phyloP scores from a whole-genome alignment of 2,329 filamentous ascomycete species.

The Endothia cerciana region DNA sequence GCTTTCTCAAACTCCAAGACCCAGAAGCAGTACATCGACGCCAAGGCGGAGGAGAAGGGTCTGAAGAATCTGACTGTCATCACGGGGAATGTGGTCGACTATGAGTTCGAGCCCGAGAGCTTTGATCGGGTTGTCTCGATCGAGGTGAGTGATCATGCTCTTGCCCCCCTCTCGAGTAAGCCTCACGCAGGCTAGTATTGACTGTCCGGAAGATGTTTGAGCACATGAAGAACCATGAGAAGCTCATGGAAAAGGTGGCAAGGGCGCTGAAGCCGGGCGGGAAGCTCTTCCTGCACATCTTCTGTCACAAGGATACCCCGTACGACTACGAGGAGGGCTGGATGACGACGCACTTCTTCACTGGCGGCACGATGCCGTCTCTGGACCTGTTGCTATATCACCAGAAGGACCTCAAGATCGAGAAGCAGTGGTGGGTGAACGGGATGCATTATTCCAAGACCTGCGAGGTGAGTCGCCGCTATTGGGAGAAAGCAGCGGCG shows the following conservation, averaged over 20 bases:
- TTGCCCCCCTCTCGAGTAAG: slow-evolving; percentile 10
- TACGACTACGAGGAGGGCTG: slow-evolving; percentile 74
- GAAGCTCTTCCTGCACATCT: slow-evolving; percentile 72
- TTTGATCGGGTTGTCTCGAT: slow-evolving; percentile 72
- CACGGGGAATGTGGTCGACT: slow-evolving; percentile 68
- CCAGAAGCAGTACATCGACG: slow-evolving; percentile 70
- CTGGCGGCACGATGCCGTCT: slow-evolving; percentile 72
- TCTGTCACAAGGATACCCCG: slow-evolving; percentile 65
- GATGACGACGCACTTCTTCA: slow-evolving; percentile 78
- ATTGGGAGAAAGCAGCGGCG: too few relatives aligned
- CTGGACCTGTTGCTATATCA: slow-evolving; percentile 70
- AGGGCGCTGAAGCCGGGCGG: slow-evolving; percentile 63
- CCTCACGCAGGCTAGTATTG: neutral
- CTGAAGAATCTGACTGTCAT: slow-evolving; percentile 65
- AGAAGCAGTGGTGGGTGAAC: slow-evolving; percentile 72
- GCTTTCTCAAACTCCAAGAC: slow-evolving; percentile 73
- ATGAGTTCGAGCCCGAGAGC: slow-evolving; percentile 60
- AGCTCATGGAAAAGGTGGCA: slow-evolving; percentile 66
- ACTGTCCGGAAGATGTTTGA: slow-evolving; percentile 61
- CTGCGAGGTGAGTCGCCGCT: slow-evolving; percentile 57
- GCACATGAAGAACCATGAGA: slow-evolving; percentile 77
- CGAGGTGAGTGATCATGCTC: slow-evolving; percentile 44
- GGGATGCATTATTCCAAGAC: slow-evolving; percentile 71
- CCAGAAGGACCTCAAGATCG: slow-evolving; percentile 62
- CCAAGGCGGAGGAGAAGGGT: slow-evolving; percentile 57